Conservation (phyloP, 2,329 filamentous ascomycete genomes). For the Coccinonectria pachysandricola region DNA sequence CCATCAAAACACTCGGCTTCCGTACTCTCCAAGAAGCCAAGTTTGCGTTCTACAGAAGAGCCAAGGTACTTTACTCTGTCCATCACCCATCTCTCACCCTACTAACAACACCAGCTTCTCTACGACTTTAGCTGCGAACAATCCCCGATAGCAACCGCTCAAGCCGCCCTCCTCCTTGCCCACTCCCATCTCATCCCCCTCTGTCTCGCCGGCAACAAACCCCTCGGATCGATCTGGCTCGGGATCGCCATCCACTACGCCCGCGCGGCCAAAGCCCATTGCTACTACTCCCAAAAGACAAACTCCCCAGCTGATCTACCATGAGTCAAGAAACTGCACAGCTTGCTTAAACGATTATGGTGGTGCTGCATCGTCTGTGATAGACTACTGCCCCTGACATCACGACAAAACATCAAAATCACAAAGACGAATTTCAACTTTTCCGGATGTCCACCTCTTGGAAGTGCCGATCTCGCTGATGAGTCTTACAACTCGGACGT, state of each 20-base stretch:
- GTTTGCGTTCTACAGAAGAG: constrained; percentile 13
- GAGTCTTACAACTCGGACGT: constrained; percentile 15
- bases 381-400: constrained; percentile 10
- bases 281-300: constrained; percentile 9
- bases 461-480: constrained; percentile 12
- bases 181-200: constrained; percentile 17
- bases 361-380: constrained; percentile 19
- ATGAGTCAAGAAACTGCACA: constrained; percentile 9
- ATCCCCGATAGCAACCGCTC: constrained; percentile 14
- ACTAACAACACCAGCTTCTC: constrained; percentile 7
- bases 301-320: constrained; percentile 4
- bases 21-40: constrained; percentile 15
- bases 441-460: constrained; percentile 5
- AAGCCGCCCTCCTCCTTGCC: constrained; percentile 13
- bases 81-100: no score
- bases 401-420: constrained; percentile 17
- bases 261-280: constrained; percentile 14
- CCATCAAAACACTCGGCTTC: constrained; percentile 11
- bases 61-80: no score
- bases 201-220: constrained; percentile 15
- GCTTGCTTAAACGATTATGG: constrained; percentile 14
- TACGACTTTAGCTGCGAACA: constrained; percentile 17
- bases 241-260: constrained; percentile 17
- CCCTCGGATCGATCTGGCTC: constrained; percentile 15
- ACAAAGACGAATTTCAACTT: constrained; percentile 15